Base-by-base conservation (phyloP, 805 yeast species). In the Candida tibetensis region DNA sequence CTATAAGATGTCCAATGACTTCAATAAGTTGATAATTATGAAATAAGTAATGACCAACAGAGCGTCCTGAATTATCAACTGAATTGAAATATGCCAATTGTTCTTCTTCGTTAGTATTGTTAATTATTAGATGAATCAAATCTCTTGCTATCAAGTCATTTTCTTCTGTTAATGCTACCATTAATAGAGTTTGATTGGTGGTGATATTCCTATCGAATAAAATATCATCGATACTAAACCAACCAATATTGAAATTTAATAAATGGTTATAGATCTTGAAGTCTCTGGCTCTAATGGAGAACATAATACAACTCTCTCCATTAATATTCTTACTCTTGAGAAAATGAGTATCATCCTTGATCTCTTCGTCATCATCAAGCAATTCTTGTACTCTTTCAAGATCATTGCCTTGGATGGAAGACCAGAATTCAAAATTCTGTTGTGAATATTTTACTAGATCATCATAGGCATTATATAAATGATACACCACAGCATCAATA, bases 401-500 rank as follows among this genome's bases (percentile, higher is more conserved):
- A 13, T 34, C 17, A 30, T 70, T 66, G 12, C 49, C 53, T 27
- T 65, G 65, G 9, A 84, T 71, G 4, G 71, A 58, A 0, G 63
- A 49, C 82, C 89, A 82, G 27, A 82, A 62, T n/a, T 55, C 53
- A 30, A 57, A 55, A 55, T 86, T 87, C 1, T 51, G 52, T 2
- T 53, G 53, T 0, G 90, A 77, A 8, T 65, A 53, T 1, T 49
- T 41, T 3, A 61, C 51, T 34, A 83, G 57, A 3, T 60, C 60
- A 6, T 62, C 32, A 32, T 71, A 72, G 8, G 54, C 57, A 4
- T 44, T 37, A 1, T 58, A 53, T 13, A 88, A 65, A 51, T 83
- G 91, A 39, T 65, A 77, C 6, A 87, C 52, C 0, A 86, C 95
- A 0, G 89, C 95, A 49, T 89, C 95, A 30, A 89, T 66, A 4